A percentile compares a stretch with the other conserved stretches of the same genome.
phyloP scores from a whole-genome alignment of 2,329 filamentous ascomycete species.

The Fusarium chaquense region DNA sequence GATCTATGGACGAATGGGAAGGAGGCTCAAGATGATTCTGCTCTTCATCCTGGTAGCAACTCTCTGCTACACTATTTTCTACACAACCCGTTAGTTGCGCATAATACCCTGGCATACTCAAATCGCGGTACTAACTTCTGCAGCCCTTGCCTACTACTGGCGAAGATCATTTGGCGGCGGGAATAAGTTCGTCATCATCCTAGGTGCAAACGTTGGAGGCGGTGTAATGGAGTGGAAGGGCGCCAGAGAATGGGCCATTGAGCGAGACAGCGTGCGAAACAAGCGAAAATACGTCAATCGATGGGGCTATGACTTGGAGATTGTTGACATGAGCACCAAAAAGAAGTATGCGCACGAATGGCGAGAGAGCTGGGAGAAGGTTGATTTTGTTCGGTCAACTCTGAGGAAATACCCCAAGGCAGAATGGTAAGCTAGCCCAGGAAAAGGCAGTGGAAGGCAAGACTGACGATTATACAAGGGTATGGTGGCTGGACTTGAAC shows the following conservation, averaged over 20 bases:
- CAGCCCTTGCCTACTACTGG: slow-evolving; percentile 68
- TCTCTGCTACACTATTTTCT: slow-evolving; percentile 78
- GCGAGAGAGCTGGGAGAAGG: slow-evolving; percentile 99
- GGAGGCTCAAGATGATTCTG: slow-evolving; percentile 74
- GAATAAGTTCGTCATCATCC: slow-evolving; percentile 90
- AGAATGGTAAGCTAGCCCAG: slow-evolving; percentile 78
- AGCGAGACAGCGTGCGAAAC: slow-evolving; percentile 94
- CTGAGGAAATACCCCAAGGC: slow-evolving; percentile 95
- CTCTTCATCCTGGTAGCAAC: slow-evolving; percentile 71
- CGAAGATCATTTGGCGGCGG: slow-evolving; percentile 83
- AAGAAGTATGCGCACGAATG: slow-evolving; percentile 99
- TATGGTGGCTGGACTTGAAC: slow-evolving; percentile 99
- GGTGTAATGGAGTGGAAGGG: slow-evolving; percentile 99
- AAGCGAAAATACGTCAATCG: slow-evolving; percentile 87
- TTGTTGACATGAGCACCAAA: slow-evolving; percentile 98
- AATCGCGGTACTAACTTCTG: not conserved
- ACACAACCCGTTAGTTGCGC: slow-evolving; percentile 75
- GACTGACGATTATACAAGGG: slow-evolving; percentile 74
- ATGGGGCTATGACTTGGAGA: slow-evolving; percentile 96
- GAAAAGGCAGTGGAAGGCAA: not conserved
- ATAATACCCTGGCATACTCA: not conserved
- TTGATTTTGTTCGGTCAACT: slow-evolving; percentile 88
- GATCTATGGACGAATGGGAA: slow-evolving; percentile 65
- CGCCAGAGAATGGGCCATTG: slow-evolving; percentile 96
- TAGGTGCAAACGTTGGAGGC: slow-evolving; percentile 93